Evolutionary conservation across 1,284 basidiomycete species (phyloP).

Genomic region (Austroboletus niveus): DNA sequence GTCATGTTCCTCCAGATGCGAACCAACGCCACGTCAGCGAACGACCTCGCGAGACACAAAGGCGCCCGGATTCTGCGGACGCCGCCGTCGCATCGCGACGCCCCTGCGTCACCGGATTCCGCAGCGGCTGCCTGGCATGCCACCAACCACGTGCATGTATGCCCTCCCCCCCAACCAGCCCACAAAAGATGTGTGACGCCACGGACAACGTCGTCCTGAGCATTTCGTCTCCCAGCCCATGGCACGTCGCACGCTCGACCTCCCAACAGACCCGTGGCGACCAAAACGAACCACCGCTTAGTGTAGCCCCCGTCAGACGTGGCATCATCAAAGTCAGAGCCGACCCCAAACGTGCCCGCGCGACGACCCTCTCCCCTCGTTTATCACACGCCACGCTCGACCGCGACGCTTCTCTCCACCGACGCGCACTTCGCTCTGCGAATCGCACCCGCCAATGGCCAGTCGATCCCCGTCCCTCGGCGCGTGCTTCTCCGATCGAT

Average conservation of each 20-base stretch:
- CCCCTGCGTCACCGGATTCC: conserved; percentile 18
- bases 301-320: no score
- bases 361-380: conserved; percentile 3
- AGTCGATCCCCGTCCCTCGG: background rate
- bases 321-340: no score
- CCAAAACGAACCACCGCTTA: no score
- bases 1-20: background rate
- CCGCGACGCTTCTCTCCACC: conserved; percentile 18
- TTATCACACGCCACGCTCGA: conserved; percentile 13
- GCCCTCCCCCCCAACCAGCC: conserved; percentile 10
- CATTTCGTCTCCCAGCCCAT: no score
- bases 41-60: background rate
- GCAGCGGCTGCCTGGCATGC: conserved; percentile 29
- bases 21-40: conserved; percentile 3
- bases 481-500: conserved; percentile 26
- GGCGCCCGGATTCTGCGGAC: conserved; percentile 19
- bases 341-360: no score
- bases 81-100: conserved; percentile 1
- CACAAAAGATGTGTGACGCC: background rate
- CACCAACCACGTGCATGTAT: conserved; percentile 18
- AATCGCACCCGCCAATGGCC: conserved; percentile 3
- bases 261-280: no score
- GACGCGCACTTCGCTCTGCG: conserved; percentile 17
- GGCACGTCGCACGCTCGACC: no score
- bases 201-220: background rate